Evolutionary conservation across 257 asterid species (phyloP), one percentile per base, ranked within the genome.

Genomic region (Przewalskia tangutica): DNA sequence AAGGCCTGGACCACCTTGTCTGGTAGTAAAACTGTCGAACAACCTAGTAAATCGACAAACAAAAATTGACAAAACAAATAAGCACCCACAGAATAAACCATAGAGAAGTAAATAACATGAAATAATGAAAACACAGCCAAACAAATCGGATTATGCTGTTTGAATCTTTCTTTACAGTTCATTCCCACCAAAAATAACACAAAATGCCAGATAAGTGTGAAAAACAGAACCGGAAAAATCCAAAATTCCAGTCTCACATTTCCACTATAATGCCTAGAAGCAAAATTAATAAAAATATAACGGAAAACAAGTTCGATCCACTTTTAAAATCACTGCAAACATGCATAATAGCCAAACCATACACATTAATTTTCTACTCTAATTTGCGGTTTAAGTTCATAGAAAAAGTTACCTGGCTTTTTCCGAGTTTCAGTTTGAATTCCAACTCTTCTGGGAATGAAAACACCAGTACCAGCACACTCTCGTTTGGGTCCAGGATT

Each of bases 381-480:
- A 73, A 46, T 6, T 18, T 11, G 60, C 0, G 20, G 20, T 20
- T 1, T n/a, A 7, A 3, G 56, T 44, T 18, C 2, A 18, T 4
- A 2, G 11, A 2, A 20, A 50, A 8, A 17, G 36, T 9, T 3
- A 89, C 95, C 97, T 84, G 88, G 82, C 68, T 94, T 91, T 81
- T 82, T 88, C 48, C 90, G 86, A 1, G 82, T 59, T 23, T 85
- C 90, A n/a, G 86, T 13, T 1, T 87, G 88, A 44, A 90, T 8
- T 44, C 85, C 89, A 38, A 36, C 53, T 84, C 91, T 78, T 56
- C 93, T 86, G 14, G 98, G 98, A 79, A 94, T 82, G 59, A 94
- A 94, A 51, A 94, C 98, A 1, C 97, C 98, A 2, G 98, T 94
- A 23, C 98, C 98, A 1, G 89, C 85, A 27, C 98, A 88, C 77